Evolutionary conservation across 352 stramenopile genomes (phyloP).

Genomic region (Plasmopara muralis): DNA sequence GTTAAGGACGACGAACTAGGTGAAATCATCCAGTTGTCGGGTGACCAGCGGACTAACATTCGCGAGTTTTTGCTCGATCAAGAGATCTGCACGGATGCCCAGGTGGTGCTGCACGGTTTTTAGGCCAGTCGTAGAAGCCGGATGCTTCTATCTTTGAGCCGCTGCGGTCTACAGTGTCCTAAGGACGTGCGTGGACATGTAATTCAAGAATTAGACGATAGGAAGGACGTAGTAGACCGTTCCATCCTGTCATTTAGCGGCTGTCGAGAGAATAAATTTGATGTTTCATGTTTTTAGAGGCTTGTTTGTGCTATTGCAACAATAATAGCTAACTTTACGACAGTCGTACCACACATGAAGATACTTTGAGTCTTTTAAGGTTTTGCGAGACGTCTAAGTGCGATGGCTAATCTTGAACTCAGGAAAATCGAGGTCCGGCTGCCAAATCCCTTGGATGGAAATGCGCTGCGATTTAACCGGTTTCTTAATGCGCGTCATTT

Average conservation of each 20-base stretch:
- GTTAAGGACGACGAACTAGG: constrained; percentile 96
- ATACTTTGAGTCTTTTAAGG: too few species aligned
- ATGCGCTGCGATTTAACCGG: constrained; percentile 74
- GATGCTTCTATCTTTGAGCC: constrained; percentile 9
- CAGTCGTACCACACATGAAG: too few species aligned
- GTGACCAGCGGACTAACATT: constrained; percentile 99
- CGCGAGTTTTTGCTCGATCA: constrained; percentile 98
- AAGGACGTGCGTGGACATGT: neutral
- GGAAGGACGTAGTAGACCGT: constrained; percentile 4
- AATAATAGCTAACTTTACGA: constrained; percentile 1
- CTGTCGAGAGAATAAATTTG: constrained; percentile 36
- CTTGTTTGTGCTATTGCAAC: constrained; percentile 13
- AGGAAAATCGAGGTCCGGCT: constrained; percentile 79
- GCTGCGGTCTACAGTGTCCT: constrained; percentile 3
- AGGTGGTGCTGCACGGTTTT: constrained; percentile 97
- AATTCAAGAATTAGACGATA: constrained; percentile 19
- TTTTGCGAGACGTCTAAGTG: constrained; percentile 21
- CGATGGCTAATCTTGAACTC: constrained; percentile 78
- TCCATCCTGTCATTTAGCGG: constrained; percentile 10
- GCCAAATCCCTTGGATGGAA: constrained; percentile 84
- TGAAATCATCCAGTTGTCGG: constrained; percentile 99
- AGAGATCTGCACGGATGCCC: constrained; percentile 96
- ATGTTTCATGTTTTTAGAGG: constrained; percentile 24
- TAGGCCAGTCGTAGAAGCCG: constrained; percentile 47
- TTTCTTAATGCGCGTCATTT: constrained; percentile 85